Evolutionary conservation across 2,329 filamentous ascomycete species (phyloP).

Genomic region (Diaporthe humulicola): DNA sequence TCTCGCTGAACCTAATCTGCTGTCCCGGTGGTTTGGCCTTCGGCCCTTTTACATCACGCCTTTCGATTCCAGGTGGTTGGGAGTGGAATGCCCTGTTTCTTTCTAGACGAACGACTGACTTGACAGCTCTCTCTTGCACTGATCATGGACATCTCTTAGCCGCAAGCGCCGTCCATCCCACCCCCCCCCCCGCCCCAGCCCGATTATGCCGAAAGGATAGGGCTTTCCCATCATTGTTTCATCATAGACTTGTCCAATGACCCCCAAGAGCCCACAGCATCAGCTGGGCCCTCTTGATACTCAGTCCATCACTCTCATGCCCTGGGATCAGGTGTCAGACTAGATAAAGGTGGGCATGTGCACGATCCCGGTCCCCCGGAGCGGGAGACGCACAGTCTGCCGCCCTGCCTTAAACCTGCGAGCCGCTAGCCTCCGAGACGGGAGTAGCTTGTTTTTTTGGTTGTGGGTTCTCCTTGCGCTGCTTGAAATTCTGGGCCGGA

Average conservation of each 20-base stretch:
- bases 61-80: background rate
- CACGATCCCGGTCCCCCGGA: background rate
- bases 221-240: background rate
- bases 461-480: background rate
- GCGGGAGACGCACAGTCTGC: constrained; percentile 25
- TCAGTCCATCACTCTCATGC: background rate
- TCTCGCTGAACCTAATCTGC: background rate
- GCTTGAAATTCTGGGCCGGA: background rate
- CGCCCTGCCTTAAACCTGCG: background rate
- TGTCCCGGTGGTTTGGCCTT: background rate
- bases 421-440: constrained; percentile 24
- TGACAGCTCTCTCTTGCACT: background rate
- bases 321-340: background rate
- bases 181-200: too few species aligned
- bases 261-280: background rate
- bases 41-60: background rate
- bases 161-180: background rate
- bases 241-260: constrained; percentile 4
- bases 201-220: too few species aligned
- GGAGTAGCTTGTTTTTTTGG: constrained; percentile 1
- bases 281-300: background rate
- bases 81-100: background rate
- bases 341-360: background rate
- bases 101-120: background rate
- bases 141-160: background rate